A percentile compares a stretch with the other conserved stretches of the same genome.
Conservation (phyloP, 139 green algal genomes). For the Pleodorina starrii region DNA sequence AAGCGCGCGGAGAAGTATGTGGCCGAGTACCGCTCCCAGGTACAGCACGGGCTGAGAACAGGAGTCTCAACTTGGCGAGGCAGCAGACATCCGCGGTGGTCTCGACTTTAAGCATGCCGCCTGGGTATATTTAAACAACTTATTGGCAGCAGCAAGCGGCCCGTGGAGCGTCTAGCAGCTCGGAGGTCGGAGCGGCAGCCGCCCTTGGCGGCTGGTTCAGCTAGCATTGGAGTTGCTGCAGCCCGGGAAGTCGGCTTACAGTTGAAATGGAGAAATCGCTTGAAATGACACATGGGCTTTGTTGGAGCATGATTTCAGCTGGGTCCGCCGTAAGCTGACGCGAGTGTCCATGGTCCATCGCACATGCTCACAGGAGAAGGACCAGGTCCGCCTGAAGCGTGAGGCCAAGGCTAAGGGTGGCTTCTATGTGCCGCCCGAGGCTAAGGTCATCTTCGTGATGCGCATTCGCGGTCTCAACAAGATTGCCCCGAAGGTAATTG, state of each 20-base stretch:
- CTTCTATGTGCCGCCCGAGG: constrained; percentile 97
- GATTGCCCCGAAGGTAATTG: constrained; percentile 90
- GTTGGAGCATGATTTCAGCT: background rate
- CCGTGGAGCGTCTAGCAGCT: constrained; percentile 19
- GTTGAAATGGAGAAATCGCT: background rate
- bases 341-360: background rate
- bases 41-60: constrained; percentile 41
- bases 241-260: background rate
- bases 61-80: too few species aligned
- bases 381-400: constrained; percentile 93
- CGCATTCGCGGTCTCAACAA: constrained; percentile 98
- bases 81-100: too few species aligned
- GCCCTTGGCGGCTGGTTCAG: constrained; percentile 35
- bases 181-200: constrained; percentile 21
- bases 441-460: constrained; percentile 97
- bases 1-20: constrained; percentile 98
- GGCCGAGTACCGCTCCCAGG: constrained; percentile 97
- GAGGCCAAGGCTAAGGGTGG: constrained; percentile 90
- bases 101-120: too few species aligned
- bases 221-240: background rate
- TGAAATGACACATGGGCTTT: too few species aligned
- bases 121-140: background rate
- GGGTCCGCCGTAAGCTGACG: background rate
- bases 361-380: constrained; percentile 87
- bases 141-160: background rate